Evolutionary conservation across 805 yeast species (phyloP).

Genomic region (Candida pini): DNA sequence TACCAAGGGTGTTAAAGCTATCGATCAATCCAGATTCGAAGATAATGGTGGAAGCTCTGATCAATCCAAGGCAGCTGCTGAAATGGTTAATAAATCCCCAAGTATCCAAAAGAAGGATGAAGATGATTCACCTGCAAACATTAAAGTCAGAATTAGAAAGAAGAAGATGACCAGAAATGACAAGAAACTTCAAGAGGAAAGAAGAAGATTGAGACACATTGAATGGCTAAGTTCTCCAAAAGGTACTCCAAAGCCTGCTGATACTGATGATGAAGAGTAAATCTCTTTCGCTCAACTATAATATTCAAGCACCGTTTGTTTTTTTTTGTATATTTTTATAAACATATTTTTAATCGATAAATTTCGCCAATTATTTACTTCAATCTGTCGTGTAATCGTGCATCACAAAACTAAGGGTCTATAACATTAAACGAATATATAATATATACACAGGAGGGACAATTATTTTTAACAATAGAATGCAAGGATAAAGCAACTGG

Average conservation of each 20-base stretch:
- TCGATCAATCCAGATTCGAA: slow-evolving; percentile 77
- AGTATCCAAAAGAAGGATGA: slow-evolving; percentile 49
- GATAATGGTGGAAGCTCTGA: slow-evolving; percentile 57
- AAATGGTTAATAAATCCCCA: slow-evolving; percentile 42
- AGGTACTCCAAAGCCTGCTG: slow-evolving; percentile 94
- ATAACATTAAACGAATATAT: not conserved
- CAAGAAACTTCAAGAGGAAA: slow-evolving; percentile 82
- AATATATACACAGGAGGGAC: not conserved
- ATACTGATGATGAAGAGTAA: slow-evolving; percentile 87
- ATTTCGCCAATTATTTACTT: not conserved
- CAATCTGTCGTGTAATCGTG: not conserved
- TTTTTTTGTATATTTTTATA: not conserved
- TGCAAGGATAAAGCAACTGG: slow-evolving; percentile 18
- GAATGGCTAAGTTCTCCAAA: slow-evolving; percentile 96
- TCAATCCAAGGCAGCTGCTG: slow-evolving; percentile 39
- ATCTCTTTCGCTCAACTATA: not conserved
- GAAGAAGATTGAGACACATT: slow-evolving; percentile 89
- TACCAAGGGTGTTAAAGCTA: slow-evolving; percentile 71
- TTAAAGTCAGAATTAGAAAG: slow-evolving; percentile 87
- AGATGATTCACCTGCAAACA: slow-evolving; percentile 92
- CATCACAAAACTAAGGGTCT: not conserved
- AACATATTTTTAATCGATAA: slow-evolving; percentile 1
- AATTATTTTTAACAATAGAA: slow-evolving; percentile 9
- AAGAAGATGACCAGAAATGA: slow-evolving; percentile 98
- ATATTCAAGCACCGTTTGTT: not conserved